phyloP scores from a whole-genome alignment of 2,329 filamentous ascomycete species.

The Penicillium sp. region DNA sequence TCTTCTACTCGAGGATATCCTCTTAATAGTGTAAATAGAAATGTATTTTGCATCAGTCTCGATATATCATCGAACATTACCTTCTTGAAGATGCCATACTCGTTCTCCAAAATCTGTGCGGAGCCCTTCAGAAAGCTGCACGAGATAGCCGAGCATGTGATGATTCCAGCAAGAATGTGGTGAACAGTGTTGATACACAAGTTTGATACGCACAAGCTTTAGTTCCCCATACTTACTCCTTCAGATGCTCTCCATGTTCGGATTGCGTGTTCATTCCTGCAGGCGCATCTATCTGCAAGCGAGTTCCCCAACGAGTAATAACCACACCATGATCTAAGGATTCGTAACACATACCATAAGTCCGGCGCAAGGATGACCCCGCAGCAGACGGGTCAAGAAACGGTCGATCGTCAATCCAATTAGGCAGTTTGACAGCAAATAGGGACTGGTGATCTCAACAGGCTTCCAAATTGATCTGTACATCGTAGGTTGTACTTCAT shows the following conservation, averaged over 20 bases:
- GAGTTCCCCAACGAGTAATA: conserved; percentile 8
- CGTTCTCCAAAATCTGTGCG: conserved; percentile 3
- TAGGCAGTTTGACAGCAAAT: conserved; percentile 7
- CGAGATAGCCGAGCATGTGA: conserved; percentile 25
- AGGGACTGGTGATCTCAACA: neutral
- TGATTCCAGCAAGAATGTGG: conserved; percentile 9
- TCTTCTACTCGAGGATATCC: neutral
- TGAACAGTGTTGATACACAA: neutral
- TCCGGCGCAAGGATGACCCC: conserved; percentile 17
- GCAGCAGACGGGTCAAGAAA: conserved; percentile 14
- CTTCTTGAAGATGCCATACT: neutral
- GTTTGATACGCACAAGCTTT: neutral
- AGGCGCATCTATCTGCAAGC: neutral
- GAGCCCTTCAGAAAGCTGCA: conserved; percentile 12
- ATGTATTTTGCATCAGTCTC: neutral
- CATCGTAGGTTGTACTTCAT: neutral
- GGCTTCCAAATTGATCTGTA: neutral
- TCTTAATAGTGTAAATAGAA: neutral
- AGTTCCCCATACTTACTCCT: neutral
- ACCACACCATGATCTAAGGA: neutral
- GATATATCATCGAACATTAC: neutral
- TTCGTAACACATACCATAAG: conserved; percentile 14
- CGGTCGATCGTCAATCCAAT: conserved; percentile 9
- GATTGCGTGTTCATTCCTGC: neutral
- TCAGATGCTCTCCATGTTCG: neutral